A percentile compares a stretch with the other conserved stretches of the same genome.
phyloP scores from a whole-genome alignment of 306 rosid genomes.

The Fagus sylvatica region DNA sequence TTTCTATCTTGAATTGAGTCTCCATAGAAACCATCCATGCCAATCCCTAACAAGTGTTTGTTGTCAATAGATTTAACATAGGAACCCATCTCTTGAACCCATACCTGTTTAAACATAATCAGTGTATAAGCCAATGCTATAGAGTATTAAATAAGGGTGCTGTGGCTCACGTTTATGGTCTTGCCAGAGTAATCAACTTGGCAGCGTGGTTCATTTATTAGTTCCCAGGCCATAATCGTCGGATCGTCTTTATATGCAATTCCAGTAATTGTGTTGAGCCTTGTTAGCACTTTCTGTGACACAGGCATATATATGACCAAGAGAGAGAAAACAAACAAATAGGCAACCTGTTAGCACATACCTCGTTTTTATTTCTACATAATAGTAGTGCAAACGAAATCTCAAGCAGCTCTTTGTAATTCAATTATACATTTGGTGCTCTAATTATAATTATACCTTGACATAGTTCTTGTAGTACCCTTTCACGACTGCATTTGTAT shows the following conservation, averaged over 20 bases:
- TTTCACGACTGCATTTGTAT: conserved; percentile 34
- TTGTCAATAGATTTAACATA: conserved; percentile 53
- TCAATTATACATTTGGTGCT: neutral
- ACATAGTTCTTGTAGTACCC: conserved; percentile 52
- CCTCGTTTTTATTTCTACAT: neutral
- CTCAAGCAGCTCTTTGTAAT: neutral
- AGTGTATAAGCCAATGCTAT: neutral
- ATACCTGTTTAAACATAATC: conserved; percentile 30
- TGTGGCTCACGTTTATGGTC: conserved; percentile 29
- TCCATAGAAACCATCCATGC: conserved; percentile 78
- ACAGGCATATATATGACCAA: neutral
- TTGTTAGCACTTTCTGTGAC: conserved; percentile 50
- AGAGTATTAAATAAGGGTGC: neutral
- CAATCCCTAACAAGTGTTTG: conserved; percentile 52
- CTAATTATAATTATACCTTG: neutral
- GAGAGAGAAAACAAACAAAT: neutral
- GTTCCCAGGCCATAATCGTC: conserved; percentile 61
- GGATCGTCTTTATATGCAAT: conserved; percentile 48
- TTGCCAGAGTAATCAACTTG: conserved; percentile 53
- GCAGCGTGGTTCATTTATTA: conserved; percentile 62
- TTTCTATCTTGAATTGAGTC: conserved; percentile 42
- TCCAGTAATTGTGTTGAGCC: conserved; percentile 49
- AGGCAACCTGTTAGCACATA: neutral
- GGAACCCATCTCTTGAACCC: conserved; percentile 65
- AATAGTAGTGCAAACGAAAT: neutral